Base-by-base conservation (phyloP, 179 eudicot genomes). In the Beta lomatogona region DNA sequence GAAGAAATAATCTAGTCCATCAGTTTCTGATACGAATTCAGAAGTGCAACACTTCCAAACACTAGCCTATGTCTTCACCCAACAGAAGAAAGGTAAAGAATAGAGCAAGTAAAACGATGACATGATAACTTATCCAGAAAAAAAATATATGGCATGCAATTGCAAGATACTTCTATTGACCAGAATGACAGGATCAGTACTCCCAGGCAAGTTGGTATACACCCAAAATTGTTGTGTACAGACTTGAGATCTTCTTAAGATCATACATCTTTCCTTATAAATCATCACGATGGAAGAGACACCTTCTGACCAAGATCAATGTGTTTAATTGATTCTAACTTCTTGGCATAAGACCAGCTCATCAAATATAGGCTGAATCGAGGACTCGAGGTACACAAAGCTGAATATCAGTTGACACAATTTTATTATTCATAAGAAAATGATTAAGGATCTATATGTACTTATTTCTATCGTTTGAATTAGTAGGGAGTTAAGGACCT, bases 401-500 rank as follows among this genome's bases (percentile, higher is more conserved):
- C 21, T 69, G 73, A 44, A 69, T 28, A 5, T 45, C 53, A 66
- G 12, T 13, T 65, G 41, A 9, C 65, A 60, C 36, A 15, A 4
- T 68, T 68, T 3, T 10, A 64, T 19, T 64, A 64, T 9, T 11
- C 68, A 22, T 21, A 67, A 2, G 50, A 15, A 45, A 19, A 53
- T 52, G 28, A 54, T 4, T 71, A 21, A 46, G 44, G 44, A 25
- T 9, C 41, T 73, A 52, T 7, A 28, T 53, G 28, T 28, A 25
- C 9, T 25, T 52, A 8, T 21, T 10, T 46, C 55, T 68, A 21
- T 48, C 16, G 16, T 21, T n/a, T 71, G n/a, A 71, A 4, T 15
- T 48, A 71, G 75, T 25, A 73, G n/a, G n/a, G n/a, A n/a, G n/a
- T n/a, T n/a, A n/a, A 65, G 72, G 68, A n/a, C 50, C 60, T 59